Percentiles rank a stretch among this genome's conserved stretches.
These are phyloP conservation scores for Xylaria flabelliformis DNA, from an alignment of 495 filamentous ascomycete species.

Conservation along the genomic window DNA sequence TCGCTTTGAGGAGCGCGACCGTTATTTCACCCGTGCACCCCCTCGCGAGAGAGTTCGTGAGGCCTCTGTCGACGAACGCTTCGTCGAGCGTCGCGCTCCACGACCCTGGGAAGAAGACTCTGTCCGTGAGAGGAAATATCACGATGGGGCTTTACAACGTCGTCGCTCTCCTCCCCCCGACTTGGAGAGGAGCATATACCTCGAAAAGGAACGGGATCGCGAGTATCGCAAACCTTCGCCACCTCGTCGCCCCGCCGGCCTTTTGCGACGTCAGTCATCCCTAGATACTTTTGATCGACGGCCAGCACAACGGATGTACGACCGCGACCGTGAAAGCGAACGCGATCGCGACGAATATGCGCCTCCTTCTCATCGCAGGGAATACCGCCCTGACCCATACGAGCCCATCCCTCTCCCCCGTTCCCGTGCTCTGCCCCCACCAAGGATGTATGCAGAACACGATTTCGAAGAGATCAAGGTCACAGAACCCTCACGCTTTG, in stretches of 20 bases:
- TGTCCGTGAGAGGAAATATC: constrained; percentile 46
- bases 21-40: constrained; percentile 33
- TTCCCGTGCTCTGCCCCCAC: constrained; percentile 50
- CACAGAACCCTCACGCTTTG: constrained; percentile 69
- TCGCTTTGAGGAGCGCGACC: constrained; percentile 45
- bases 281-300: constrained; percentile 59
- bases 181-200: constrained; percentile 43
- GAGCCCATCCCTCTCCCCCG: constrained; percentile 62
- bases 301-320: constrained; percentile 52
- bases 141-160: constrained; percentile 47
- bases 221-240: constrained; percentile 46
- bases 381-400: constrained; percentile 56
- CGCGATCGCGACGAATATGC: constrained; percentile 53
- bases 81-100: constrained; percentile 39
- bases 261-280: constrained; percentile 52
- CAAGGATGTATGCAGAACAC: constrained; percentile 58
- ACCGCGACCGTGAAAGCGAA: constrained; percentile 38
- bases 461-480: constrained; percentile 69
- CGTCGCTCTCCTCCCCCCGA: constrained; percentile 42
- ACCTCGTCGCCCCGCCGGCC: constrained; percentile 37
- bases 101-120: constrained; percentile 48
- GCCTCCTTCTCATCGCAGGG: constrained; percentile 46
- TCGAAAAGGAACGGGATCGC: constrained; percentile 42
- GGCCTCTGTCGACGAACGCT: constrained; percentile 38
- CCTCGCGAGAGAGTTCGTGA: constrained; percentile 35